These are phyloP conservation scores for Sporopachydermia lactativora DNA, from an alignment of 805 yeast species.

Conservation along the genomic window DNA sequence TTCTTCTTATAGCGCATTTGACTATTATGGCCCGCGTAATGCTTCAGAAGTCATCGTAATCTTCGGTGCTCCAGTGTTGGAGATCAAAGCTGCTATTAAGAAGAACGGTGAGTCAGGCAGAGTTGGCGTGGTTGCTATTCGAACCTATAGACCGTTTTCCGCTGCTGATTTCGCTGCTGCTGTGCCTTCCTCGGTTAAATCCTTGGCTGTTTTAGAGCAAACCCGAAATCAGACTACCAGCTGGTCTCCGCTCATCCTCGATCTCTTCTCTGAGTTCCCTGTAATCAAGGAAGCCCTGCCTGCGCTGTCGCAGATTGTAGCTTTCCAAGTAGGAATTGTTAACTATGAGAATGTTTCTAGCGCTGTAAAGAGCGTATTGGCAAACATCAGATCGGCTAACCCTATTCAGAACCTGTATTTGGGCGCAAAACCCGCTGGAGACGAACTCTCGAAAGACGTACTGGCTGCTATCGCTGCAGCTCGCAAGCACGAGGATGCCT, in stretches of 20 bases:
- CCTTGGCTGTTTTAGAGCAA: conserved; percentile 57
- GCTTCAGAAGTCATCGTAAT: conserved; percentile 42
- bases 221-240: conserved; percentile 26
- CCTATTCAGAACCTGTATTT: conserved; percentile 53
- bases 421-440: conserved; percentile 26
- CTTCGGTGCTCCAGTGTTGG: conserved; percentile 42
- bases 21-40: conserved; percentile 25
- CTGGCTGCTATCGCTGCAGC: conserved; percentile 33
- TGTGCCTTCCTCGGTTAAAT: conserved; percentile 40
- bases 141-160: conserved; percentile 63
- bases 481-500: conserved; percentile 53
- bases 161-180: conserved; percentile 32
- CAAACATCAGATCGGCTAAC: conserved; percentile 33
- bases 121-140: conserved; percentile 39
- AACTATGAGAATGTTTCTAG: conserved; percentile 25
- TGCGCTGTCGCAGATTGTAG: conserved; percentile 28
- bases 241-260: conserved; percentile 66
- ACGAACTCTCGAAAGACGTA: conserved; percentile 15
- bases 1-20: conserved; percentile 25
- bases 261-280: conserved; percentile 46
- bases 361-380: conserved; percentile 32
- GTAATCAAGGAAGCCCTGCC: conserved; percentile 8
- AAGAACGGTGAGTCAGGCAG: conserved; percentile 19
- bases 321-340: conserved; percentile 36
- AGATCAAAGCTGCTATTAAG: conserved; percentile 20